Conservation (phyloP, 208 protist genomes). For the Trypanosoma caninum region DNA sequence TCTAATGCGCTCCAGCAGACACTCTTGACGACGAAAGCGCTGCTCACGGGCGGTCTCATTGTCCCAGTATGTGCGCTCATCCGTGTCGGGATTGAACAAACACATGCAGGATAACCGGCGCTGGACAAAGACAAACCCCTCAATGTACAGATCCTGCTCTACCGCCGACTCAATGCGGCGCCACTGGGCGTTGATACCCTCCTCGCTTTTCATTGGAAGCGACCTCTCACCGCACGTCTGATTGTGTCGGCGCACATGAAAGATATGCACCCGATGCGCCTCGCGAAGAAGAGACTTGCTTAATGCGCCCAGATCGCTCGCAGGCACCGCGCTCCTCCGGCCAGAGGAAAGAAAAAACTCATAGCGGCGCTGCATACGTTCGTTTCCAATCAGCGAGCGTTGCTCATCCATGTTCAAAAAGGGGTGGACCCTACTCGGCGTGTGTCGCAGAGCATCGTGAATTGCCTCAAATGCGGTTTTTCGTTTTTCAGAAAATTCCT, state of each 20-base stretch:
- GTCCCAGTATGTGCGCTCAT: constrained; percentile 43
- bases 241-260: constrained; percentile 7
- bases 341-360: constrained; percentile 31
- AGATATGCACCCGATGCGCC: constrained; percentile 40
- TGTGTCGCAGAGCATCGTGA: neutral
- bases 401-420: constrained; percentile 54
- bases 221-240: constrained; percentile 2
- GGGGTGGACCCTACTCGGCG: constrained; percentile 24
- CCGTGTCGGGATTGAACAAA: constrained; percentile 56
- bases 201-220: constrained; percentile 12
- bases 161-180: constrained; percentile 30
- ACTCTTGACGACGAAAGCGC: constrained; percentile 30
- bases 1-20: constrained; percentile 30
- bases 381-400: constrained; percentile 10
- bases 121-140: constrained; percentile 28
- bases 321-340: constrained; percentile 18
- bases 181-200: constrained; percentile 40
- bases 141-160: constrained; percentile 35
- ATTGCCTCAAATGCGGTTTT: constrained; percentile 8
- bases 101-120: constrained; percentile 64
- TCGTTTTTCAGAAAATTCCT: neutral
- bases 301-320: constrained; percentile 22
- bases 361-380: constrained; percentile 26
- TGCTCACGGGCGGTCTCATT: constrained; percentile 30
- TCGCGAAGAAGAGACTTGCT: constrained; percentile 43